Conservation (phyloP, 768 basidiomycete genomes). For the Crassisporium funariophilum region DNA sequence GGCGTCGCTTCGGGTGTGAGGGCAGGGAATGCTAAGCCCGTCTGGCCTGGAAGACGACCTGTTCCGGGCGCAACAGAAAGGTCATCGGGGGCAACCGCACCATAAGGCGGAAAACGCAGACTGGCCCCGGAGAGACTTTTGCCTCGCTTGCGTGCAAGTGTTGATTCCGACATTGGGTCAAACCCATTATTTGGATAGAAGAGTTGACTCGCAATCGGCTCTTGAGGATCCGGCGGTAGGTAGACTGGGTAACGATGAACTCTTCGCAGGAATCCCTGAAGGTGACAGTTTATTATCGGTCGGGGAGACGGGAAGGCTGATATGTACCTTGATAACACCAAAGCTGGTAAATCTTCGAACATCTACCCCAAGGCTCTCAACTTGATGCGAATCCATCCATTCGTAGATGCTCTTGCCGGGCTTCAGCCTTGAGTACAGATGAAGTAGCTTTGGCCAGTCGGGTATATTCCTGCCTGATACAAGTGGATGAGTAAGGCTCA, state of each 20-base stretch:
- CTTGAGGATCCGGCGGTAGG: constrained; percentile 41
- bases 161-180: constrained; percentile 14
- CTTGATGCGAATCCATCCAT: constrained; percentile 83
- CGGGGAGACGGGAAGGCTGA: not conserved
- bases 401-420: constrained; percentile 82
- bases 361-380: constrained; percentile 79
- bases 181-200: constrained; percentile 16
- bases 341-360: constrained; percentile 94
- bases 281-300: constrained; percentile 3
- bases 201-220: constrained; percentile 13
- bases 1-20: constrained; percentile 17
- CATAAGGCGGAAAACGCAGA: constrained; percentile 29
- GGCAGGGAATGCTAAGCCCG: constrained; percentile 15
- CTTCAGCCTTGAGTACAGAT: constrained; percentile 84
- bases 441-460: constrained; percentile 86
- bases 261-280: constrained; percentile 87
- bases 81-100: constrained; percentile 15
- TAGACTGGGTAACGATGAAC: constrained; percentile 93
- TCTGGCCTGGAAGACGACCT: constrained; percentile 31
- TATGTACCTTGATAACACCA: constrained; percentile 89
- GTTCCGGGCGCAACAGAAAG: constrained; percentile 6
- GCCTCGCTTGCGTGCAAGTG: constrained; percentile 38
- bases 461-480: constrained; percentile 57
- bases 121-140: constrained; percentile 37
- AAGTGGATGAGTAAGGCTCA: not conserved